Evolutionary conservation across 371 early-diverging fungal genomes (phyloP), one percentile per base, ranked within the genome.

Genomic region (Circinella minor): DNA sequence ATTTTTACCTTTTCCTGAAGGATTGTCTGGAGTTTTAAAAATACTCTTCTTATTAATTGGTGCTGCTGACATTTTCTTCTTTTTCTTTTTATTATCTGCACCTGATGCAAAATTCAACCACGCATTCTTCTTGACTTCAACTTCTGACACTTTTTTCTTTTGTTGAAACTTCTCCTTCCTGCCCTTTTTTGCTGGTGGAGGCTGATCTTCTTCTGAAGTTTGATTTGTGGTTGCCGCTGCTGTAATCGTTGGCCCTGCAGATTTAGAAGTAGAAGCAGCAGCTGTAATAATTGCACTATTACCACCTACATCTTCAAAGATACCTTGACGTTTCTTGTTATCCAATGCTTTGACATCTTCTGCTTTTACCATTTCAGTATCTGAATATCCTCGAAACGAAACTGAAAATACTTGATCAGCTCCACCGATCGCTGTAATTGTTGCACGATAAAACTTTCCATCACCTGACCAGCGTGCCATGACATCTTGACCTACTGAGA

Each of bases 51-150:
- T 88, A 51, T 87, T 88, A 48, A 88, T 87, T 0, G 83, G 80
- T 4, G 76, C 73, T 13, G 75, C 73, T 18, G 67, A 66, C 59
- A 70, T 68, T 14, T 66, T 76, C 20, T 66, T 61, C 65, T 81
- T 81, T 70, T 86, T 89, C 57, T 84, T 82, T 65, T 84, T 84
- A 47, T 78, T 85, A 37, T 74, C 76, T 54, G 79, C 67, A 1
- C 86, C 83, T 27, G 82, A 85, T 4, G 93, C 92, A 80, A 95
- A 95, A 39, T 84, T 86, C 61, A 91, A 79, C 95, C 95, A 95
- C 13, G 90, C 89, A 70, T 89, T 85, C 76, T 95, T 93, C 74
- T 92, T 93, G 71, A 85, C 84, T 17, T 86, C 83, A 64, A 90
- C 90, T 73, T 92, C 95, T 48, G 74, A 76, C 10, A 87, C 85